Conservation (phyloP, 73 alveolate genomes). For the Chromera velia region DNA sequence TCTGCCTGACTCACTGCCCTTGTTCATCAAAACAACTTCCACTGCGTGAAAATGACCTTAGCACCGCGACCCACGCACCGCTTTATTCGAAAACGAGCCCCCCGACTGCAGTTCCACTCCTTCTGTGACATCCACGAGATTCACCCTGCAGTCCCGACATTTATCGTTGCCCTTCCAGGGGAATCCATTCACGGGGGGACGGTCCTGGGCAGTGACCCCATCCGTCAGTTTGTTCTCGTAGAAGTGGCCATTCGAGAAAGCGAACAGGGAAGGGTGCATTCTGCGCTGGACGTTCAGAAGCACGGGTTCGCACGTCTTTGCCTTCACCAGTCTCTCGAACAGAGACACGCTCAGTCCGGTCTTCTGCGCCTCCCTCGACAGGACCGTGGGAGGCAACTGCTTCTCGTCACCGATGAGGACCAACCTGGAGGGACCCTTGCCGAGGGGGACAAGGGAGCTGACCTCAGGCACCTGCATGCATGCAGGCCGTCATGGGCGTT, state of each 20-base stretch:
- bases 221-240: too few relatives aligned
- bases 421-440: constrained; percentile 22
- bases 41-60: too few relatives aligned
- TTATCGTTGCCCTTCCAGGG: too few relatives aligned
- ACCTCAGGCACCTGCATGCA: not conserved
- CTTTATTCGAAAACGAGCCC: too few relatives aligned
- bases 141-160: too few relatives aligned
- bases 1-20: too few relatives aligned
- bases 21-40: too few relatives aligned
- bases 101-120: too few relatives aligned
- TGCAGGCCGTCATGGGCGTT: not conserved
- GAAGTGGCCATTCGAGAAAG: constrained; percentile 17
- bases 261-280: constrained; percentile 26
- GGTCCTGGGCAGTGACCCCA: too few relatives aligned
- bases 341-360: constrained; percentile 46
- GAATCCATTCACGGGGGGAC: too few relatives aligned
- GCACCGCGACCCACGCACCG: too few relatives aligned
- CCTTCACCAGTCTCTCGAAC: constrained; percentile 46
- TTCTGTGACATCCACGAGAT: constrained; percentile 28
- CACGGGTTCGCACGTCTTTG: constrained; percentile 1
- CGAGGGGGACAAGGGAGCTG: not conserved
- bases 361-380: constrained; percentile 43
- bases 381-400: constrained; percentile 53
- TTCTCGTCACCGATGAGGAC: constrained; percentile 58
- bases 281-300: constrained; percentile 27